Conservation (phyloP, 1,139 yeast species). For the Pichia sp. region DNA sequence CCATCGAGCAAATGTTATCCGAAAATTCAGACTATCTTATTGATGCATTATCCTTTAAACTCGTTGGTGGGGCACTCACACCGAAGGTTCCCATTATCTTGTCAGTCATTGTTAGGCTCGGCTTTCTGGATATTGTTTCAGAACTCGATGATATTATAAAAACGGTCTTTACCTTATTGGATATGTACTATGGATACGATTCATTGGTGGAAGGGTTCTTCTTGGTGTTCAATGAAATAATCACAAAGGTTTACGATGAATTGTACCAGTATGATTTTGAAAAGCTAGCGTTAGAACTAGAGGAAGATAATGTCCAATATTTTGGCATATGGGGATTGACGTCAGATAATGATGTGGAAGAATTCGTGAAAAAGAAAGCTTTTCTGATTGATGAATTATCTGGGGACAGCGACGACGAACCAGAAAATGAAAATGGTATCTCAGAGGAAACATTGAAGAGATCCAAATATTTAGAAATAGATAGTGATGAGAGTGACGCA, state of each 20-base stretch:
- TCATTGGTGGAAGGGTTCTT: slow-evolving; percentile 69
- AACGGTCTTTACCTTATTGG: slow-evolving; percentile 72
- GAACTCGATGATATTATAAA: slow-evolving; percentile 62
- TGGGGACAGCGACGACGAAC: slow-evolving; percentile 24
- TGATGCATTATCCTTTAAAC: slow-evolving; percentile 62
- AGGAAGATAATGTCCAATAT: slow-evolving; percentile 22
- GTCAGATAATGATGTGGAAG: slow-evolving; percentile 32
- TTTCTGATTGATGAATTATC: slow-evolving; percentile 26
- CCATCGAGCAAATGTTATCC: slow-evolving; percentile 46
- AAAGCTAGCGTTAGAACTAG: slow-evolving; percentile 16
- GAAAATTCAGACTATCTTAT: slow-evolving; percentile 76
- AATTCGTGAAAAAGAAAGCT: slow-evolving; percentile 32
- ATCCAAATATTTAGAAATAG: slow-evolving; percentile 22
- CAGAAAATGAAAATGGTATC: slow-evolving; percentile 15
- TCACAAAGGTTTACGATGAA: slow-evolving; percentile 45
- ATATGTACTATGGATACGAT: slow-evolving; percentile 77
- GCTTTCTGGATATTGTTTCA: slow-evolving; percentile 60
- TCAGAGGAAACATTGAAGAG: slow-evolving; percentile 18
- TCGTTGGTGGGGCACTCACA: slow-evolving; percentile 62
- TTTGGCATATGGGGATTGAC: slow-evolving; percentile 54
- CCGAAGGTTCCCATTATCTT: slow-evolving; percentile 70
- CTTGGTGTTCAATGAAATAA: slow-evolving; percentile 58
- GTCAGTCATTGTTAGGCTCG: slow-evolving; percentile 56
- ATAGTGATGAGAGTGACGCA: slow-evolving; percentile 37
- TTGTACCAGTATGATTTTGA: slow-evolving; percentile 22